Percentiles rank a stretch among this genome's conserved stretches.
These are phyloP conservation scores for Apiotrichum veenhuisii DNA, from an alignment of 1,284 basidiomycete genomes.

Conservation along the genomic window DNA sequence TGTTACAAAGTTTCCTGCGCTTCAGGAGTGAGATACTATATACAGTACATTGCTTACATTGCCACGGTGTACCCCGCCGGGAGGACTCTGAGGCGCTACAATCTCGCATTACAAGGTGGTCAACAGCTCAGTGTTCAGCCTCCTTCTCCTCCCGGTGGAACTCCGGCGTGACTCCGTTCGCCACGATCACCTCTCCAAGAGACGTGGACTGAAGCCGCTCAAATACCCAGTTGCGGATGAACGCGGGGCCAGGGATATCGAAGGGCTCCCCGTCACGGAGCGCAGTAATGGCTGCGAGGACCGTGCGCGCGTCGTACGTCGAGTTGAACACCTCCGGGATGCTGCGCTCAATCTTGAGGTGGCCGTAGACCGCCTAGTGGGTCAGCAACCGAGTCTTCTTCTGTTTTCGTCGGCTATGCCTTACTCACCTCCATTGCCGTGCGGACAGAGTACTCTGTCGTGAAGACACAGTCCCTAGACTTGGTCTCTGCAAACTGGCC, in stretches of 20 bases:
- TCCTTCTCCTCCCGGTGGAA: too few species aligned
- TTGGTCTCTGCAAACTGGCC: conserved; percentile 6
- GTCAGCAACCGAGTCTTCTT: neutral
- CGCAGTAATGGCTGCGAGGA: neutral
- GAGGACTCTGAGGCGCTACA: too few species aligned
- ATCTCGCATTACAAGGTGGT: too few species aligned
- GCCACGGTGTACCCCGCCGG: too few species aligned
- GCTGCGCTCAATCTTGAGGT: conserved; percentile 3
- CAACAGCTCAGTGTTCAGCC: too few species aligned
- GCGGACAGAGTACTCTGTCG: conserved; percentile 5
- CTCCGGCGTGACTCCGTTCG: too few species aligned
- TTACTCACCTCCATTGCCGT: conserved; percentile 1
- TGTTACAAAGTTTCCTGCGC: too few species aligned
- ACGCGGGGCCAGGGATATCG: neutral
- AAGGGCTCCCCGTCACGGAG: neutral
- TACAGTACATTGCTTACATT: too few species aligned
- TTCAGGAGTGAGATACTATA: too few species aligned
- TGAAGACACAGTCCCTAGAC: conserved; percentile 5
- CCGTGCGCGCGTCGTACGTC: neutral
- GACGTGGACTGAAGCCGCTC: too few species aligned
- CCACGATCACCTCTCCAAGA: too few species aligned
- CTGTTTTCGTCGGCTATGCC: neutral
- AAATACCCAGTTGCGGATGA: too few species aligned
- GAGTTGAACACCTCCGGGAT: conserved; percentile 4
- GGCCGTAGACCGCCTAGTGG: neutral